phyloP scores from a whole-genome alignment of 306 rosid species.

The Cicer pinnatifidum region DNA sequence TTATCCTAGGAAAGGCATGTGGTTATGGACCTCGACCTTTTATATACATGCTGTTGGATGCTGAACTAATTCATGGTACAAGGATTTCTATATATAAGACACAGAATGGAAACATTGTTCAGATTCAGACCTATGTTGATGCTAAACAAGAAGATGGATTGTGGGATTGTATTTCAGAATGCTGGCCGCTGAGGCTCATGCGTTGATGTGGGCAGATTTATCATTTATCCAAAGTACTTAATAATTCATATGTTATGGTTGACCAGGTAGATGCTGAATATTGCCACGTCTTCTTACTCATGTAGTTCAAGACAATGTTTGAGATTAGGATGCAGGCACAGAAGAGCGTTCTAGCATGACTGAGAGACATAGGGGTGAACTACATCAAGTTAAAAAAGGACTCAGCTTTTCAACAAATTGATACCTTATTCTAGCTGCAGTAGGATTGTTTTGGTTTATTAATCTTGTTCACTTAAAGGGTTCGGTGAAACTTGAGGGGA shows the following conservation, averaged over 20 bases:
- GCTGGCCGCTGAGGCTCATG: neutral
- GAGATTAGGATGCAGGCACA: neutral
- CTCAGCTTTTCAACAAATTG: neutral
- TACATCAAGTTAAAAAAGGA: slow-evolving; percentile 1
- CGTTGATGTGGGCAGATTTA: neutral
- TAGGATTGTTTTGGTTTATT: neutral
- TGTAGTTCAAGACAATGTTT: neutral
- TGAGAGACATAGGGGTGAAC: neutral
- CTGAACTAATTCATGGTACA: neutral
- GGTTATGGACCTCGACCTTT: neutral
- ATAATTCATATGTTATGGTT: neutral
- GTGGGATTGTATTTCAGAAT: neutral
- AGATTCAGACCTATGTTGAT: neutral
- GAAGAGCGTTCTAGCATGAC: neutral
- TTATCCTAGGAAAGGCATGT: neutral
- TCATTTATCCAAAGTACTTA: neutral
- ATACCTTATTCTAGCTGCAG: neutral
- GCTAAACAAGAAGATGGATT: neutral
- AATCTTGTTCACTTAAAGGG: neutral
- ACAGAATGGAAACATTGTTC: neutral
- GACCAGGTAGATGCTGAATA: neutral
- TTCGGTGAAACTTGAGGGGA: neutral
- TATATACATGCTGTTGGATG: neutral
- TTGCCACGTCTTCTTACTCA: neutral
- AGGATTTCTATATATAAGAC: neutral